Evolutionary conservation across 1,284 basidiomycete species (phyloP), one percentile per base, ranked within the genome.

Genomic region (Leucoagaricus sp.): DNA sequence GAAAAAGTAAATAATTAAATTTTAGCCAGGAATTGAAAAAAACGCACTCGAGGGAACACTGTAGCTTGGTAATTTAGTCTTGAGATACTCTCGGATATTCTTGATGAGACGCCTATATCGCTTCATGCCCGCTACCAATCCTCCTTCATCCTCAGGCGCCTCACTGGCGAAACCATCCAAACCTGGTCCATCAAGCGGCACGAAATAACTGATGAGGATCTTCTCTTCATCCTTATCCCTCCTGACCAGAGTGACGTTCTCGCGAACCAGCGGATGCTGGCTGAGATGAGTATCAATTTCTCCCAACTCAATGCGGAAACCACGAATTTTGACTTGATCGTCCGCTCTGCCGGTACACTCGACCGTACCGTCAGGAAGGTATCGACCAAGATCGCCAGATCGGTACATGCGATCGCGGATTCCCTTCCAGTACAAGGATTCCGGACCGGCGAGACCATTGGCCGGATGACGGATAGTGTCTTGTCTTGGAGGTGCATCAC

Each of bases 201-300:
- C 97, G 68, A 99, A 96, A 75, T 99, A 99, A 67, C 92, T 94
- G 57, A 99, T 93, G 12, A 99, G 85, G 31, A 98, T 96, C 80
- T 99, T 99, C 77, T 99, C 97, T 74, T 99, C 97, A 74, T 99
- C 94, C 79, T 99, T 99, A 78, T 99, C 96, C 70, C 97, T 82
- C 67, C 97, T 80, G 25, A 99, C 96, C 48, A 99, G 82, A 1
- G 97, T 99, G 52, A 99, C 95, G 68, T 99, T 99, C 77, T 98
- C 97, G 10, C 96, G 82, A 2, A 99, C 88, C 19, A 94, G 84
- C 5, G 94, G 91, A 71, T 99, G 96, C 66, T 95, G 89, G 64
- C 91, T 94, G 38, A 99, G 85, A 74, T 98, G 89, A 0, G 94
- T 98, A 72, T 99, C 97, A 64, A 99, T 98, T 75, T 99, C 97